Base-by-base conservation (phyloP, 106 monocot species). In the Allium sativum region DNA sequence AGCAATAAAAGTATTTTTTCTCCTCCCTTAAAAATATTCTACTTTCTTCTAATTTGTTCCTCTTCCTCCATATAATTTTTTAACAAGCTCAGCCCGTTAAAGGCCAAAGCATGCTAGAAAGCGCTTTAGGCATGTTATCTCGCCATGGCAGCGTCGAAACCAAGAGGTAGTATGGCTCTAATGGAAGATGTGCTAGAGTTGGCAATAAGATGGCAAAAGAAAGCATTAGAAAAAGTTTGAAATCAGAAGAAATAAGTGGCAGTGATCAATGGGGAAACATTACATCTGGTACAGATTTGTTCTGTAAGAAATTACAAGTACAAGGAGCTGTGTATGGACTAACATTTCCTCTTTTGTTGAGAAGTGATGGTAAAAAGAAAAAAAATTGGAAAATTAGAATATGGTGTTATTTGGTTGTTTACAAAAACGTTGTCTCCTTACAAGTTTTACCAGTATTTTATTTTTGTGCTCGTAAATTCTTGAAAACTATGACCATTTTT, bases 261-360 rank as follows among this genome's bases (percentile, higher is more conserved):
- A 91, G 90, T 53, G 96, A 96, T 70, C 96, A 96, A 62, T 96
- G 90, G 90, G 95, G 90, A 12, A 96, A 96, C 52, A 91, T 96
- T 20, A 91, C 87, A 7, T 90, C 96, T 0, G 96, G 96, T 10
- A 91, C 96, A 0, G 96, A 96, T 21, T 64, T 96, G 46, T 87
- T 96, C 53, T 71, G 96, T 18, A 96, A 87, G 69, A 80, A 90
- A 40, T 71, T 90, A 67, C 90, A 90, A 73, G 66, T 70, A 8
- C 90, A 87, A 56, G 96, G 87, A 46, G 96, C 90, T 53, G 31
- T 5, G 2, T 80, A 82, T 53, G 90, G 96, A 8, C n/a, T 91
- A 73, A 91, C 90, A 18, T 96, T 96, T 65, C 90, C 95, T 1
- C 86, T 96, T 44, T 22, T 96, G 74, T 61, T 96, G 42, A 96